Evolutionary conservation across 805 yeast species (phyloP), one percentile per base, ranked within the genome.

Genomic region (Ogataea pignaliae): DNA sequence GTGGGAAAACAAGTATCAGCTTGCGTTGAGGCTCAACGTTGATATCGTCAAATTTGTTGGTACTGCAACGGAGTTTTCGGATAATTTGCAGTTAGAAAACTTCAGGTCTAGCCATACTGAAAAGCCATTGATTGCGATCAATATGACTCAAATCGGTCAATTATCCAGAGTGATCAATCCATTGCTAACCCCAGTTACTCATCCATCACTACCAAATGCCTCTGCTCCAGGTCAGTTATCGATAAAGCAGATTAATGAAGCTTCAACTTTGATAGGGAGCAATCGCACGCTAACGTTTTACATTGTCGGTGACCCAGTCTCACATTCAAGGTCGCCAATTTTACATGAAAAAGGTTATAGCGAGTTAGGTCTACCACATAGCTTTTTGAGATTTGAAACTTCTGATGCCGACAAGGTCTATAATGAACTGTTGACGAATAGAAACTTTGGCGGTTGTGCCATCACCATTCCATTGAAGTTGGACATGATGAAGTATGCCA

Each of bases 391-490:
- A 49, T 79, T 78, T 58, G 96, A 88, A 60, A 80, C 96, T 1
- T 71, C 70, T 16, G 76, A 79, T 53, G 87, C 83, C 10, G 58
- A 60, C 2, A 73, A 71, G 39, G 90, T 87, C 26, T 70, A 71
- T 40, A 66, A 71, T 11, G 64, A 73, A 37, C 61, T 89, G 43
- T 68, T 79, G 45, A 60, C 70, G 32, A 62, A 63, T 15, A 64
- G 77, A 13, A 59, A 68, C 9, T 85, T 93, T 57, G 98, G 98
- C 38, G 99, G 99, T n/a, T 80, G 86, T 49, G 90, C 96, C 5
- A 88, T 93, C 8, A 93, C 99, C 2, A 91, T 91, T 60, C 99
- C 99, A 3, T 71, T 91, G 60, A 93, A 93, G 62, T 59, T 88
- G 43, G 95, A 84, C 46, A 81, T 91, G 50, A 80, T 86, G 69